Conservation (phyloP, 371 early-diverging fungal genomes). For the Polyrhizophydium stewartii region DNA sequence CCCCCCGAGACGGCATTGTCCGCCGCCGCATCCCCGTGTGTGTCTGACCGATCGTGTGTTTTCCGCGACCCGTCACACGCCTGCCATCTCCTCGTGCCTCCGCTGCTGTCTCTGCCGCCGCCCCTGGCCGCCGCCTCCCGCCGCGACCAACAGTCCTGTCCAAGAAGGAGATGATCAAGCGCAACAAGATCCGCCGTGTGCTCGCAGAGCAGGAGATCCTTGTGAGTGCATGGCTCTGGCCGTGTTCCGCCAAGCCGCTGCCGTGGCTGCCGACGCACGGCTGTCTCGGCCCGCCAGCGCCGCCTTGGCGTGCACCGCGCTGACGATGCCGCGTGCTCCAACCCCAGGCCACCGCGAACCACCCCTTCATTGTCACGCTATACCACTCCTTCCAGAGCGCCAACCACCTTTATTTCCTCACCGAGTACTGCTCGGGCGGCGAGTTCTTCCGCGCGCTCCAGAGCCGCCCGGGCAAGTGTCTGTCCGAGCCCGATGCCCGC, state of each 20-base stretch:
- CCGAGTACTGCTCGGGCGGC: constrained; percentile 75
- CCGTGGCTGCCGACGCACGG: neutral
- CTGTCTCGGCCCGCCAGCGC: too few relatives aligned
- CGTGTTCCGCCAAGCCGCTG: constrained; percentile 16
- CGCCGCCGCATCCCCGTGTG: too few relatives aligned
- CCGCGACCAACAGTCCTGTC: constrained; percentile 59
- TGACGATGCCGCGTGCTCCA: neutral
- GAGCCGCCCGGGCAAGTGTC: constrained; percentile 80
- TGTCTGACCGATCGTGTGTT: too few relatives aligned
- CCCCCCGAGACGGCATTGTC: too few relatives aligned
- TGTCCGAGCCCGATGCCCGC: constrained; percentile 81
- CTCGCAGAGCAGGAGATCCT: constrained; percentile 95
- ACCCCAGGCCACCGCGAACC: constrained; percentile 61
- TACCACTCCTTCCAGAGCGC: constrained; percentile 76
- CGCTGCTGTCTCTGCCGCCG: too few relatives aligned
- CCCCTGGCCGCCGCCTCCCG: neutral
- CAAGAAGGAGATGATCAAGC: constrained; percentile 92
- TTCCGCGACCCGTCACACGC: too few relatives aligned
- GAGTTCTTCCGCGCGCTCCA: constrained; percentile 73
- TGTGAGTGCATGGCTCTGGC: constrained; percentile 35
- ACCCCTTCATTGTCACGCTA: constrained; percentile 91
- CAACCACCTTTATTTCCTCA: constrained; percentile 76
- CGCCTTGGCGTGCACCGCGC: too few relatives aligned
- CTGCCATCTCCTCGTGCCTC: too few relatives aligned
- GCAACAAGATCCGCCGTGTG: constrained; percentile 94